phyloP scores from a whole-genome alignment of 352 stramenopile genomes.

The Globisporangium polare region DNA sequence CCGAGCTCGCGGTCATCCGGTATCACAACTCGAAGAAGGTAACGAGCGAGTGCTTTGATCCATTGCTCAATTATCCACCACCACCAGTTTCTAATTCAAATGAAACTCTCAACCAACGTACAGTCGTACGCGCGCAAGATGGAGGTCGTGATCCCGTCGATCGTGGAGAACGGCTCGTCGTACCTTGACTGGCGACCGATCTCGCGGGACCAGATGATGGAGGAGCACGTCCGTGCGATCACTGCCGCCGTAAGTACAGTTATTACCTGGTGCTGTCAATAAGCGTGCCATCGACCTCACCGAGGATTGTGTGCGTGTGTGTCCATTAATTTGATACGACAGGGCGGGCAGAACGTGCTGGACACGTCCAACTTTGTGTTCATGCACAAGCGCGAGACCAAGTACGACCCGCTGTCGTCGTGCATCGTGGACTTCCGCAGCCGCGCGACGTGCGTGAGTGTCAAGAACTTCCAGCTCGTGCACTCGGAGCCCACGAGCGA shows the following conservation, averaged over 20 bases:
- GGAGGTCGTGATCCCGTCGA: constrained; percentile 75
- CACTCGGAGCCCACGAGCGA: constrained; percentile 76
- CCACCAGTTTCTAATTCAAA: neutral
- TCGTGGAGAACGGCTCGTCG: constrained; percentile 51
- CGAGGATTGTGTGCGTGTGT: neutral
- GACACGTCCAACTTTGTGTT: constrained; percentile 76
- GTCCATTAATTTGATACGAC: constrained; percentile 1
- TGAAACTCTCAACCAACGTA: too few species aligned
- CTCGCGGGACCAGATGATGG: constrained; percentile 75
- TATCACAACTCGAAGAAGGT: constrained; percentile 79
- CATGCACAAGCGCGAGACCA: constrained; percentile 83
- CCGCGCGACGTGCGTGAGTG: constrained; percentile 84
- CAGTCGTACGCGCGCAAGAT: constrained; percentile 76
- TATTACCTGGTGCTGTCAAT: neutral
- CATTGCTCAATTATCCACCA: neutral
- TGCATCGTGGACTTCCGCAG: constrained; percentile 92
- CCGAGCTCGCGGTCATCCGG: constrained; percentile 65
- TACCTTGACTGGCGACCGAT: constrained; percentile 74
- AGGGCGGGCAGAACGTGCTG: constrained; percentile 82
- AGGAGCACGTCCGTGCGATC: constrained; percentile 67
- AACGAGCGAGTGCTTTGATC: neutral
- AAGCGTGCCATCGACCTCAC: neutral
- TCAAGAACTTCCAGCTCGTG: constrained; percentile 93
- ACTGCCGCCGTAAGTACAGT: constrained; percentile 38
- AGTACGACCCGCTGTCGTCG: constrained; percentile 89